Evolutionary conservation across 116 monocot species (phyloP).

Genomic region (Thalassia testudinum): DNA sequence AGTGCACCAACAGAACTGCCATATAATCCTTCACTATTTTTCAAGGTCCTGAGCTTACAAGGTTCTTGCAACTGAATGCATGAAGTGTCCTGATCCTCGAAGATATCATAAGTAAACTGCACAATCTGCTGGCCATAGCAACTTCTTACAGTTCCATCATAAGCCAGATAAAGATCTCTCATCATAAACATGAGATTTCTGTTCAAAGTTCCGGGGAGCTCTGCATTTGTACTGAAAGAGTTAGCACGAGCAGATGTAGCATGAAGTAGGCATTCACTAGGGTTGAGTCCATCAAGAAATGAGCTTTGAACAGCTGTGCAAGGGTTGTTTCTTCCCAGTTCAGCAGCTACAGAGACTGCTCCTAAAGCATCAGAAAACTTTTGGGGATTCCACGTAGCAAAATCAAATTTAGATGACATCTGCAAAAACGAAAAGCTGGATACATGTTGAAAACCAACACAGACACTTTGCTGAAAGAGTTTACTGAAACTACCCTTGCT

Average conservation of each 20-base stretch:
- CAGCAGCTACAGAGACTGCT: not conserved
- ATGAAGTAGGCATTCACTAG: constrained; percentile 63
- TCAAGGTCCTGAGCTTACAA: not conserved
- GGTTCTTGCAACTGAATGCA: not conserved
- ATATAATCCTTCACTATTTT: too few species aligned
- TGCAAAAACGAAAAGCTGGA: constrained; percentile 24
- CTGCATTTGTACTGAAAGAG: constrained; percentile 68
- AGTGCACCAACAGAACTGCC: constrained; percentile 66
- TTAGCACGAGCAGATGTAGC: constrained; percentile 42
- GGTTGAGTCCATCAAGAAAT: constrained; percentile 79
- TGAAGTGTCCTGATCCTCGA: not conserved
- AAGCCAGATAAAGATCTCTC: constrained; percentile 62
- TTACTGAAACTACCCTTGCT: constrained; percentile 73
- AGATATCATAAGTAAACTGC: constrained; percentile 37
- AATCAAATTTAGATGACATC: constrained; percentile 20
- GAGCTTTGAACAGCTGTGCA: constrained; percentile 49
- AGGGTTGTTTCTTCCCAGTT: constrained; percentile 9
- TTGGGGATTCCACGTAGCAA: constrained; percentile 18
- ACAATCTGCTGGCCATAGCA: constrained; percentile 60
- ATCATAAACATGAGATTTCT: constrained; percentile 67
- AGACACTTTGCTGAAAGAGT: constrained; percentile 62
- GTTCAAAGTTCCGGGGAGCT: constrained; percentile 68
- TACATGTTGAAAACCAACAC: constrained; percentile 56
- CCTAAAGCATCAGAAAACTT: constrained; percentile 10
- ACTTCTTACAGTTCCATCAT: constrained; percentile 88